Base-by-base conservation (phyloP, 495 filamentous ascomycete genomes). In the Aspergillus panamensis region DNA sequence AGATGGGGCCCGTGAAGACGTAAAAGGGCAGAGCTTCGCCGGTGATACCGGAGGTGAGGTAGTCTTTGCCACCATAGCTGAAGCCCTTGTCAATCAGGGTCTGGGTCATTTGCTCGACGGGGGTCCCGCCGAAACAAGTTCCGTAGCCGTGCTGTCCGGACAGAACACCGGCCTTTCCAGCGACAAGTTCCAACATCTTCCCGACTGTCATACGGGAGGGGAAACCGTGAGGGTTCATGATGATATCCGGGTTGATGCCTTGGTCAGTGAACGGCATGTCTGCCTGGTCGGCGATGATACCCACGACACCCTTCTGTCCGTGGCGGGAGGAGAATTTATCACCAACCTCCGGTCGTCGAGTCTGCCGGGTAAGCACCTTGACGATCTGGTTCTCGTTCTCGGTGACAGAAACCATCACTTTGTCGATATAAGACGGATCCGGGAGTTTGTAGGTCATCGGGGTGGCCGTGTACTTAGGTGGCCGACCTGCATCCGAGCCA, bases 161-260 rank as follows among this genome's bases (percentile, higher is more conserved):
- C 17, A 97, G 69, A 2, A 97, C 86, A 21, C 92, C 89, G 3
- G 95, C 93, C 73, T 99, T 99, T 48, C 95, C 95, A 1, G 93
- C 88, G 12, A 99, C 80, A 43, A 96, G 87, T 71, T 99, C 94
- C 51, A 99, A 80, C 80, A 99, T 90, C 71, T 99, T 97, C 9
- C 95, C 94, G 62, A 99, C 95, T 48, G 94, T 99, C 94, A 99
- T 99, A 69, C 94, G 94, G 10, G 92, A 97, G 8, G 94, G 94
- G 81, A 99, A 97, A 84, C 95, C 94, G 74, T 99, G 94, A 1
- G 94, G 94, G 77, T 99, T 99, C 95, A 99, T 99, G 84, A 99
- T 99, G 66, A 99, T 94, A 70, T 99, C 94, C 0, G 94, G 94
- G 39, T 83, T 84, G 60, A 99, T 87, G 4, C 94, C 95, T 37